These are phyloP conservation scores for Gliomastix tumulicola DNA, from an alignment of 2,329 filamentous ascomycete genomes.

Conservation along the genomic window DNA sequence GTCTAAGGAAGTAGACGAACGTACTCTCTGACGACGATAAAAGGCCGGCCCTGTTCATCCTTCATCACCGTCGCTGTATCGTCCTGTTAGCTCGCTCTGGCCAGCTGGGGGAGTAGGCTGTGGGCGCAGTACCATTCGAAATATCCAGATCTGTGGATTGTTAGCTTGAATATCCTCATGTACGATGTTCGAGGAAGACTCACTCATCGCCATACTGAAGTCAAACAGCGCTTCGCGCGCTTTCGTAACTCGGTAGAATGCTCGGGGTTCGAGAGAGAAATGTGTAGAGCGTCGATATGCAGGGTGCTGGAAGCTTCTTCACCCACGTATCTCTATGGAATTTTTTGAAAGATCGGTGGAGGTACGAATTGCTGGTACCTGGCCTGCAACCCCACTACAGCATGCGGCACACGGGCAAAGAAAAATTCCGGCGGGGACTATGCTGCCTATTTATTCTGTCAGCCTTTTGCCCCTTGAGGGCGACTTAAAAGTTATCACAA, in stretches of 20 bases:
- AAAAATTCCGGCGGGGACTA: slow-evolving; percentile 19
- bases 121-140: slow-evolving; percentile 73
- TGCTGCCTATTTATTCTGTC: no score
- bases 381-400: slow-evolving; percentile 14
- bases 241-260: no score
- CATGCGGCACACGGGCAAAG: slow-evolving; percentile 22
- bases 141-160: slow-evolving; percentile 65
- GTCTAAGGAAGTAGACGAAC: slow-evolving; percentile 24
- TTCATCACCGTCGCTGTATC: slow-evolving; percentile 68
- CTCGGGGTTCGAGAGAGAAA: no score
- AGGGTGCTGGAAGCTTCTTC: no score
- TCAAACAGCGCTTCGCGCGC: no score
- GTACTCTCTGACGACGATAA: slow-evolving; percentile 97
- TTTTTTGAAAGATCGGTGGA: slow-evolving; percentile 18
- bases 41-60: slow-evolving; percentile 94
- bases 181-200: slow-evolving; percentile 16
- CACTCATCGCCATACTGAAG: slow-evolving; percentile 32
- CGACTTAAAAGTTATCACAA: no score
- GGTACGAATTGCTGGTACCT: slow-evolving; percentile 14
- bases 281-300: no score
- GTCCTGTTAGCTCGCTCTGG: slow-evolving; percentile 9
- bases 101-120: no score
- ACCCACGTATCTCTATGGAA: no score
- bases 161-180: slow-evolving; percentile 20
- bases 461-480: no score